phyloP scores from a whole-genome alignment of 805 yeast genomes.

The Cyberlindnera galapagoensis region DNA sequence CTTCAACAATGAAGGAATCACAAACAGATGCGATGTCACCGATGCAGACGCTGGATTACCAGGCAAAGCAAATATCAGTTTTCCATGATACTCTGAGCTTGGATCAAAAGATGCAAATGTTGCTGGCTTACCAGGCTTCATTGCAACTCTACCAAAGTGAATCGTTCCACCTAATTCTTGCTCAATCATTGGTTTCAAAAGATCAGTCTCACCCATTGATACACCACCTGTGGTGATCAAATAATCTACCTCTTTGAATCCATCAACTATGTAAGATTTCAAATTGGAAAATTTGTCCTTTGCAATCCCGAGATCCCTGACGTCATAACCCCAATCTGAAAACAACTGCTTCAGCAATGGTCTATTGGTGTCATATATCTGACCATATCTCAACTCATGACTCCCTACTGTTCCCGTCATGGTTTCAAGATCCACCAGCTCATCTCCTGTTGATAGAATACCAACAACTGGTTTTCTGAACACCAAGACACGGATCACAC shows the following conservation, averaged over 20 bases:
- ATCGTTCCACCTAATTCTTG: slow-evolving; percentile 34
- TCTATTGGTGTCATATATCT: slow-evolving; percentile 44
- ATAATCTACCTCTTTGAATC: slow-evolving; percentile 31
- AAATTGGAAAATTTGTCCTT: slow-evolving; percentile 31
- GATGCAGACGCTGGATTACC: slow-evolving; percentile 53
- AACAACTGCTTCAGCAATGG: slow-evolving; percentile 37
- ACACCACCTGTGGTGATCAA: slow-evolving; percentile 52
- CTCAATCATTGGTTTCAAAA: slow-evolving; percentile 43
- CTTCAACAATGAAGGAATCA: slow-evolving; percentile 36
- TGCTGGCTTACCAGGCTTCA: slow-evolving; percentile 57
- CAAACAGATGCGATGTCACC: slow-evolving; percentile 42
- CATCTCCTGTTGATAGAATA: slow-evolving; percentile 47
- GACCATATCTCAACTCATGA: slow-evolving; percentile 29
- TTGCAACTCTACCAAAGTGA: slow-evolving; percentile 49
- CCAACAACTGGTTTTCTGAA: slow-evolving; percentile 38
- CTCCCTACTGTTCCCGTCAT: slow-evolving; percentile 1
- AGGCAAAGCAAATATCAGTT: slow-evolving; percentile 42
- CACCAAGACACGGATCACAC: slow-evolving; percentile 32
- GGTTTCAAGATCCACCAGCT: slow-evolving; percentile 31
- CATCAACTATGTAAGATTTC: slow-evolving; percentile 17
- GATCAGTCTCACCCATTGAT: slow-evolving; percentile 52
- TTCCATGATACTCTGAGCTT: slow-evolving; percentile 15
- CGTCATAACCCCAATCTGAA: slow-evolving; percentile 30
- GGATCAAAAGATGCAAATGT: slow-evolving; percentile 41
- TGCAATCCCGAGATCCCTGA: slow-evolving; percentile 45